Conservation (phyloP, 805 yeast genomes). For the Vanderwaltozyma yarrowii region DNA sequence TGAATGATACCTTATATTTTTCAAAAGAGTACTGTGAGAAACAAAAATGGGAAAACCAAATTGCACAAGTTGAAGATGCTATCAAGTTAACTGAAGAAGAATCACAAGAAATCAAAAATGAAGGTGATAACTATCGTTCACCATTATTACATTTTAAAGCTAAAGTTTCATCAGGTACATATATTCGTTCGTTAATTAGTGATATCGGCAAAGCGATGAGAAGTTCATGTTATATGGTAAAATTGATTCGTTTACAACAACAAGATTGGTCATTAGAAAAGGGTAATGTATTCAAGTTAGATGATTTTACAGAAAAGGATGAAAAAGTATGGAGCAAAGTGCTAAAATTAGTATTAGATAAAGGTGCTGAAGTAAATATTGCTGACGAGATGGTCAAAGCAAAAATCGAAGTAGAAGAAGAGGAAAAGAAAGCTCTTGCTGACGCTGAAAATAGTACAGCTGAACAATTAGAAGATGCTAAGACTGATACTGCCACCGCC, state of each 20-base stretch:
- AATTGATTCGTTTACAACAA: constrained; percentile 62
- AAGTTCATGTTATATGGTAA: constrained; percentile 82
- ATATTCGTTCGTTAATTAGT: constrained; percentile 80
- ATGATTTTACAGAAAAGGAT: constrained; percentile 51
- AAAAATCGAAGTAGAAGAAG: constrained; percentile 3
- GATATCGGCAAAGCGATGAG: constrained; percentile 79
- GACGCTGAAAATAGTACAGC: neutral
- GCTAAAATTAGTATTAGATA: constrained; percentile 41
- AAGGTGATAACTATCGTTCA: constrained; percentile 38
- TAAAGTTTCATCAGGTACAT: constrained; percentile 89
- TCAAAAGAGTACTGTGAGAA: constrained; percentile 45
- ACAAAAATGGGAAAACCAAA: constrained; percentile 33
- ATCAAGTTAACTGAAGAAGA: constrained; percentile 31
- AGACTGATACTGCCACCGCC: neutral
- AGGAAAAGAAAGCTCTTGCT: neutral
- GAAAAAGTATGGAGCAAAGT: constrained; percentile 66
- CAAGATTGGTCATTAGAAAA: constrained; percentile 74
- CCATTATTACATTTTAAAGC: constrained; percentile 67
- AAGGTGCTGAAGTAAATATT: constrained; percentile 35
- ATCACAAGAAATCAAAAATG: constrained; percentile 13
- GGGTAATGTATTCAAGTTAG: constrained; percentile 54
- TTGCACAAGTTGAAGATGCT: constrained; percentile 32
- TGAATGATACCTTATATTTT: constrained; percentile 52
- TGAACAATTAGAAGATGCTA: neutral
- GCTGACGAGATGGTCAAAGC: constrained; percentile 21